Percentiles rank a stretch among this genome's conserved stretches.
Conservation (phyloP, 1,139 yeast species). For the Pichia sp. region DNA sequence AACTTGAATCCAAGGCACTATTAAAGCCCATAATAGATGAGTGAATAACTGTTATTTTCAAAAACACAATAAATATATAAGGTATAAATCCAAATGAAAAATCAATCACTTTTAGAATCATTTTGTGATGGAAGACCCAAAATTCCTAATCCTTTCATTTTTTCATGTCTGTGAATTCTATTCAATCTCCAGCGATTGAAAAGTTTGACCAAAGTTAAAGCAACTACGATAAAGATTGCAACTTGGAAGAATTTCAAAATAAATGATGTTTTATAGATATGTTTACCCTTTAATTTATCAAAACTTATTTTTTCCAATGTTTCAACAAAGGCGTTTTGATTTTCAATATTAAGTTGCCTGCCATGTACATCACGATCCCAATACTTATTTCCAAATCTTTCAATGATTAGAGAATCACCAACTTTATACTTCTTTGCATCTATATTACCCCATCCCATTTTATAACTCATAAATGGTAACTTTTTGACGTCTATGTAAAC, state of each 20-base stretch:
- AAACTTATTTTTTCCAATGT: slow-evolving; percentile 14
- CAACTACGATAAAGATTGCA: neutral
- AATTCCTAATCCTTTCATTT: slow-evolving; percentile 16
- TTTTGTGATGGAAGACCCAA: slow-evolving; percentile 14
- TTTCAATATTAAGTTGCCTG: slow-evolving; percentile 12
- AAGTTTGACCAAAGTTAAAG: neutral
- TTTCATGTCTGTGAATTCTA: slow-evolving; percentile 7
- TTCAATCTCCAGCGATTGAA: neutral
- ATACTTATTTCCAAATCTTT: slow-evolving; percentile 26
- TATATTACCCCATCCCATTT: slow-evolving; percentile 39
- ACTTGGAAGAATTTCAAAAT: neutral
- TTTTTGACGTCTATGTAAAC: slow-evolving; percentile 49
- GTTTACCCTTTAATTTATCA: slow-evolving; percentile 4
- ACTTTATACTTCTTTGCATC: slow-evolving; percentile 29
- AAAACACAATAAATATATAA: neutral
- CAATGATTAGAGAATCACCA: slow-evolving; percentile 43
- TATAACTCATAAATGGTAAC: slow-evolving; percentile 30
- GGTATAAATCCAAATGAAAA: neutral
- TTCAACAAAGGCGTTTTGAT: slow-evolving; percentile 10
- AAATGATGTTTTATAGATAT: neutral
- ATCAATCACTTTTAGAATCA: slow-evolving; percentile 12
- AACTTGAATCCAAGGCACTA: too few species aligned
- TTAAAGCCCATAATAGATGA: neutral
- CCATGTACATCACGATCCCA: slow-evolving; percentile 20
- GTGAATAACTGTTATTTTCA: neutral